Evolutionary conservation across 2,329 filamentous ascomycete species (phyloP).

Genomic region (Pseudohalonectria lignicola): DNA sequence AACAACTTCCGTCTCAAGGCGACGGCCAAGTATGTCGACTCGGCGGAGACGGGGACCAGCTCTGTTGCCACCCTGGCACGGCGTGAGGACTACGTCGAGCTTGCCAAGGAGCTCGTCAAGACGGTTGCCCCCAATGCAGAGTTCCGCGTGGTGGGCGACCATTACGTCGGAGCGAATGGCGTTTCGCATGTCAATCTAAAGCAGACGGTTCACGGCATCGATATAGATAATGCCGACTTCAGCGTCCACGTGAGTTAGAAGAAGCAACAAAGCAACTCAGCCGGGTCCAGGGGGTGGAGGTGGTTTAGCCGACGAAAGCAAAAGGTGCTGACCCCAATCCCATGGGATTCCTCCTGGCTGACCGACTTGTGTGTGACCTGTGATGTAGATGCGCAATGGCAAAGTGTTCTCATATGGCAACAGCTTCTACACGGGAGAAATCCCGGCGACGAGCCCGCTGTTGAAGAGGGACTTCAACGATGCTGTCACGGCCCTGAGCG

Average conservation of each 20-base stretch:
- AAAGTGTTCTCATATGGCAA: slow-evolving; percentile 47
- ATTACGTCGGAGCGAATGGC: slow-evolving; percentile 43
- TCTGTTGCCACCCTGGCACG: slow-evolving; percentile 14
- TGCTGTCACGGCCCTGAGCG: slow-evolving; percentile 29
- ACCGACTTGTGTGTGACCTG: no score
- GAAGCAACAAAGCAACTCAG: no score
- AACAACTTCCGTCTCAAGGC: slow-evolving; percentile 19
- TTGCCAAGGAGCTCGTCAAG: slow-evolving; percentile 32
- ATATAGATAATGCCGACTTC: slow-evolving; percentile 50
- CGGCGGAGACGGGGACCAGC: slow-evolving; percentile 12
- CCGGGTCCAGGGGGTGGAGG: neutral
- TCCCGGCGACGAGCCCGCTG: slow-evolving; percentile 26
- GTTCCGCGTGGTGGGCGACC: slow-evolving; percentile 40
- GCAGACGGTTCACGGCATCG: slow-evolving; percentile 45
- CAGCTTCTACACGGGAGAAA: slow-evolving; percentile 28
- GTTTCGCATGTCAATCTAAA: slow-evolving; percentile 48
- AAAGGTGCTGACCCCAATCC: no score
- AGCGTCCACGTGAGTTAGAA: slow-evolving; percentile 46
- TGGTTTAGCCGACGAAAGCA: no score
- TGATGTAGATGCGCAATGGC: slow-evolving; percentile 31
- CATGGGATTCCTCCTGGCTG: no score
- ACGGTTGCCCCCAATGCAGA: slow-evolving; percentile 19
- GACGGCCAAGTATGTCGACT: slow-evolving; percentile 18
- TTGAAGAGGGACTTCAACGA: slow-evolving; percentile 29
- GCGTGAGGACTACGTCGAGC: slow-evolving; percentile 26